Conservation (phyloP, 176 grass and related monocot genomes). For the Urochloa ruziziensis region DNA sequence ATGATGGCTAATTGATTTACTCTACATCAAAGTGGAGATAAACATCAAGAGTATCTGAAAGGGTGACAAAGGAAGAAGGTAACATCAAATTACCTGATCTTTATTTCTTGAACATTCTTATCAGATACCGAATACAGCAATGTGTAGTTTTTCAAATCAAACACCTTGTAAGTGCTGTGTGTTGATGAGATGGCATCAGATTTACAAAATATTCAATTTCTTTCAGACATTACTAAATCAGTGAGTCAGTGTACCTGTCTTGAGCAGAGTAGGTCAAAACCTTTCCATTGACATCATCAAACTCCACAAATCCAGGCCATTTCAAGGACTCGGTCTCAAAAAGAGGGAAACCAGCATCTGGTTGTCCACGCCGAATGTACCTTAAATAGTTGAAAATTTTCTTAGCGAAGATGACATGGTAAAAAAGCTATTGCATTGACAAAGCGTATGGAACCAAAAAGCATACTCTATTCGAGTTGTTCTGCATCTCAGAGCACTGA, state of each 20-base stretch:
- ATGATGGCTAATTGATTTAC: background rate
- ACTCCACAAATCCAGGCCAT: slow-evolving; percentile 98
- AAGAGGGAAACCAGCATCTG: slow-evolving; percentile 89
- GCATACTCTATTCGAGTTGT: slow-evolving; percentile 85
- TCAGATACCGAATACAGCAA: slow-evolving; percentile 83
- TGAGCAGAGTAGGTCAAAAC: slow-evolving; percentile 97
- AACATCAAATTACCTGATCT: slow-evolving; percentile 62
- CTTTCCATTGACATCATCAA: slow-evolving; percentile 99
- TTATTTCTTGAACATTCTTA: slow-evolving; percentile 98
- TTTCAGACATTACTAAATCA: background rate
- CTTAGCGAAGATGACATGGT: background rate
- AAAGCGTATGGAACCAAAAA: background rate
- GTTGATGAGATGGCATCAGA: slow-evolving; percentile 26
- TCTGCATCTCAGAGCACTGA: slow-evolving; percentile 78
- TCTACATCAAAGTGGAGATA: background rate
- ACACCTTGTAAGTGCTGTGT: slow-evolving; percentile 96
- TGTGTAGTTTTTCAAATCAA: slow-evolving; percentile 96
- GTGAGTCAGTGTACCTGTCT: slow-evolving; percentile 63
- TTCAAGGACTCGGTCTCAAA: slow-evolving; percentile 94
- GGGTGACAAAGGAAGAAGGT: background rate
- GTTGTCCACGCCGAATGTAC: slow-evolving; percentile 80
- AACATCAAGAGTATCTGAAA: background rate
- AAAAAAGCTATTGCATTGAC: background rate
- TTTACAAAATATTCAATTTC: background rate
- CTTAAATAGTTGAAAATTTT: slow-evolving; percentile 34